Conservation (phyloP, 2,329 filamentous ascomycete species). For the Tolypocladium sp. region DNA sequence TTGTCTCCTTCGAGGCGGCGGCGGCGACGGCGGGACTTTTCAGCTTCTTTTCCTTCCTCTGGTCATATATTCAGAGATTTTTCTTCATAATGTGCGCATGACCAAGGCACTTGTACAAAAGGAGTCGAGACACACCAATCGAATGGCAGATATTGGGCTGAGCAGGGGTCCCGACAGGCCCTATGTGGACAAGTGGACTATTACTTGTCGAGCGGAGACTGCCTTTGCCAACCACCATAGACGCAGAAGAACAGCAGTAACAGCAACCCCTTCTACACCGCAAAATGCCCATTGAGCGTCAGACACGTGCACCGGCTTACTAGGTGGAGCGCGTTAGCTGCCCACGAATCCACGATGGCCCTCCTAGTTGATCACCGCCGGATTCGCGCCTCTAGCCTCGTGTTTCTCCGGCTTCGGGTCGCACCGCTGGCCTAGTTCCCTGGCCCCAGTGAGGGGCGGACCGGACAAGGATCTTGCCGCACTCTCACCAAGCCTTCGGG, state of each 20-base stretch:
- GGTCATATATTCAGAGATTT: conserved; percentile 1
- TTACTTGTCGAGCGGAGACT: neutral
- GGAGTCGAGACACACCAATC: conserved; percentile 15
- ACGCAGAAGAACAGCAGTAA: neutral
- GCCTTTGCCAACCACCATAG: conserved; percentile 4
- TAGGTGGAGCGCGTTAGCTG: conserved; percentile 8
- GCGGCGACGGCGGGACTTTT: neutral
- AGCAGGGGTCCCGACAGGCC: conserved; percentile 9
- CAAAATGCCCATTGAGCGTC: conserved; percentile 20
- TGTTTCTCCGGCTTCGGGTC: conserved; percentile 25
- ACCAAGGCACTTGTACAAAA: conserved; percentile 8
- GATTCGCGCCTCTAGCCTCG: conserved; percentile 19
- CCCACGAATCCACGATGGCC: neutral
- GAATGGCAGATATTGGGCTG: conserved; percentile 13
- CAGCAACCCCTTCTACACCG: conserved; percentile 3
- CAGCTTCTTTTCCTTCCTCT: neutral
- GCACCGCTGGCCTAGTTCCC: conserved; percentile 23
- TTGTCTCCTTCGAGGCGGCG: neutral
- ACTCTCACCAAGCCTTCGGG: conserved; percentile 8
- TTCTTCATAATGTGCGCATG: conserved; percentile 2
- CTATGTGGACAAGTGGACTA: conserved; percentile 2
- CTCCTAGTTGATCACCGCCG: conserved; percentile 12
- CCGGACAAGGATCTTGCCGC: conserved; percentile 14
- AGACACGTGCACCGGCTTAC: conserved; percentile 22
- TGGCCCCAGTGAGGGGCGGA: conserved; percentile 9